Conservation (phyloP, 202 grass and related monocot species). For the Saccharum hybrid region DNA sequence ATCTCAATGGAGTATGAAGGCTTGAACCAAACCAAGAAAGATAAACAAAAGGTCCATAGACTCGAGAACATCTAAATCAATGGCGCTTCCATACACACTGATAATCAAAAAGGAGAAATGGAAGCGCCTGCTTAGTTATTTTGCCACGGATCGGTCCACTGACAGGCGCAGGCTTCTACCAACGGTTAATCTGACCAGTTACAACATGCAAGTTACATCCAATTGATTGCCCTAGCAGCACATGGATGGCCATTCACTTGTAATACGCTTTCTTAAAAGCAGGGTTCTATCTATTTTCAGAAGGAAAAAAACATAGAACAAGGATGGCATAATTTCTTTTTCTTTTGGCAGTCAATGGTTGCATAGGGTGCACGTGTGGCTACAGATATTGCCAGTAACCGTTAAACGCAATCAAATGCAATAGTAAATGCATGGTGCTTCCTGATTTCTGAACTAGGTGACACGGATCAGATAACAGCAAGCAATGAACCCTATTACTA, state of each 20-base stretch:
- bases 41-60: not conserved
- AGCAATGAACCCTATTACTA: not conserved
- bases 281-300: no score
- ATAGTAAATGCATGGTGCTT: not conserved
- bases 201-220: not conserved
- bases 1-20: not conserved
- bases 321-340: not conserved
- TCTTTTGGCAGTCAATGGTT: not conserved
- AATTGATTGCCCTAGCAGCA: not conserved
- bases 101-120: not conserved
- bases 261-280: not conserved
- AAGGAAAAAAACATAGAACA: not conserved
- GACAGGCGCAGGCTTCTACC: not conserved
- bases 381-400: not conserved
- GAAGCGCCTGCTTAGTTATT: not conserved
- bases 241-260: not conserved
- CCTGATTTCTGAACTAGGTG: not conserved
- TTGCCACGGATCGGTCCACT: not conserved
- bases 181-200: not conserved
- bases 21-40: not conserved
- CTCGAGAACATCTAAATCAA: not conserved
- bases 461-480: slow-evolving; percentile 10
- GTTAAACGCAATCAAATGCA: not conserved
- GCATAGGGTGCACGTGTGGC: not conserved
- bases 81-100: not conserved